A percentile compares a stretch with the other conserved stretches of the same genome.
phyloP scores from a whole-genome alignment of 805 yeast genomes.

The Candida silvicultrix region DNA sequence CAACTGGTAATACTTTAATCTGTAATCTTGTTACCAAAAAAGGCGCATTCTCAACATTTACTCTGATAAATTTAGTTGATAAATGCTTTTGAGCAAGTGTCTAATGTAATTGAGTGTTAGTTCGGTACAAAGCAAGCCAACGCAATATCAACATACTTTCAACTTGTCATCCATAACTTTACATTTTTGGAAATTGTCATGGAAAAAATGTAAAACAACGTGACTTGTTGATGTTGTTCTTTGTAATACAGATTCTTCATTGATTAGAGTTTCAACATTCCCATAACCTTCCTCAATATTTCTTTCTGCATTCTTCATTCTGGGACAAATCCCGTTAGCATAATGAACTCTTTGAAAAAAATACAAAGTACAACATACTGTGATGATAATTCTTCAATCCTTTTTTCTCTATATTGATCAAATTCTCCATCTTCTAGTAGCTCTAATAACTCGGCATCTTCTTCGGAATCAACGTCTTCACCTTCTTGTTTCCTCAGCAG shows the following conservation, averaged over 20 bases:
- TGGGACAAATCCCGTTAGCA: too few relatives aligned
- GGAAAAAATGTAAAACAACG: conserved; percentile 58
- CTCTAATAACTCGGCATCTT: conserved; percentile 37
- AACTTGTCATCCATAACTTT: conserved; percentile 45
- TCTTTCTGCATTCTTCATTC: conserved; percentile 28
- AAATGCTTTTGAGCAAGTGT: conserved; percentile 53
- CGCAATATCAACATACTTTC: conserved; percentile 6
- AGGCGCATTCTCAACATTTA: conserved; percentile 63
- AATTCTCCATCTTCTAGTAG: conserved; percentile 49
- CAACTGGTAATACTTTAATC: conserved; percentile 67
- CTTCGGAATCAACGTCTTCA: conserved; percentile 21
- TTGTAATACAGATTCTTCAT: conserved; percentile 54
- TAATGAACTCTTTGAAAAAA: too few relatives aligned
- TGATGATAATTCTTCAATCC: conserved; percentile 51
- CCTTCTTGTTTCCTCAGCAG: conserved; percentile 18
- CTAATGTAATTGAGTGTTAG: conserved; percentile 8
- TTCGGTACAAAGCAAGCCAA: conserved; percentile 3
- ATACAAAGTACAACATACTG: too few relatives aligned
- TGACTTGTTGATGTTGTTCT: conserved; percentile 35
- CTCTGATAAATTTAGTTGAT: conserved; percentile 42
- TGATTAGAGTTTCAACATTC: conserved; percentile 29
- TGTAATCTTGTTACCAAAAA: conserved; percentile 60
- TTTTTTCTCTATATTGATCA: conserved; percentile 50
- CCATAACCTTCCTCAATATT: conserved; percentile 39
- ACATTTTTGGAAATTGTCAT: conserved; percentile 57